Conservation (phyloP, 768 basidiomycete species). For the Lentinula aciculospora region DNA sequence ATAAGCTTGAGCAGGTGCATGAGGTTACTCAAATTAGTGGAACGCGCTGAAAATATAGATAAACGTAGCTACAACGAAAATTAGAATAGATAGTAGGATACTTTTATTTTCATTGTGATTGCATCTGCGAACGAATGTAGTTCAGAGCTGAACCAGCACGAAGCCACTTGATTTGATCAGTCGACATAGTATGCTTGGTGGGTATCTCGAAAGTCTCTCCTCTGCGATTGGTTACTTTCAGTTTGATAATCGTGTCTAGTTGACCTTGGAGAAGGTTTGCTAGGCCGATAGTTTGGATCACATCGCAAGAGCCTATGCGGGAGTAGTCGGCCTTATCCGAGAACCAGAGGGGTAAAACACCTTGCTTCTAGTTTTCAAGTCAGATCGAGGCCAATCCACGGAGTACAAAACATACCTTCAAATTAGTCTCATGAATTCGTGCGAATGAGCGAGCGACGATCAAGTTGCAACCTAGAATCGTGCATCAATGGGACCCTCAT, state of each 20-base stretch:
- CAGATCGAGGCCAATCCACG: neutral
- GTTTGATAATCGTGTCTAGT: constrained; percentile 38
- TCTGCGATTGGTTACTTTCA: constrained; percentile 62
- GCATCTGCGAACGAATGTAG: constrained; percentile 64
- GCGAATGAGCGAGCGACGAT: constrained; percentile 94
- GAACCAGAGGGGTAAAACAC: constrained; percentile 94
- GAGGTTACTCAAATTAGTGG: too few species aligned
- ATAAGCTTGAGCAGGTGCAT: too few species aligned
- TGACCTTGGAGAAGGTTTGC: constrained; percentile 52
- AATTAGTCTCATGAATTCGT: constrained; percentile 96
- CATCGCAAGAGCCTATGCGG: constrained; percentile 77
- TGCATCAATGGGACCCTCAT: neutral
- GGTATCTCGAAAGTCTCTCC: constrained; percentile 63
- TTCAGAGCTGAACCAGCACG: constrained; percentile 87
- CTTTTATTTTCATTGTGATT: constrained; percentile 9
- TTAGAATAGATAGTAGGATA: neutral
- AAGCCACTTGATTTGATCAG: constrained; percentile 89
- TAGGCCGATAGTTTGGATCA: constrained; percentile 81
- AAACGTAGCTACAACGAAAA: too few species aligned
- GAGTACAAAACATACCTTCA: constrained; percentile 53
- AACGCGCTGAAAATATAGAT: too few species aligned
- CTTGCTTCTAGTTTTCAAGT: constrained; percentile 75
- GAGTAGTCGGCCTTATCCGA: constrained; percentile 79
- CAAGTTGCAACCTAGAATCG: constrained; percentile 62
- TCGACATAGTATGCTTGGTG: constrained; percentile 86